A percentile compares a stretch with the other conserved stretches of the same genome.
Evolutionary conservation across 2,329 filamentous ascomycete genomes (phyloP).

Genomic region (Aureobasidium sp.): DNA sequence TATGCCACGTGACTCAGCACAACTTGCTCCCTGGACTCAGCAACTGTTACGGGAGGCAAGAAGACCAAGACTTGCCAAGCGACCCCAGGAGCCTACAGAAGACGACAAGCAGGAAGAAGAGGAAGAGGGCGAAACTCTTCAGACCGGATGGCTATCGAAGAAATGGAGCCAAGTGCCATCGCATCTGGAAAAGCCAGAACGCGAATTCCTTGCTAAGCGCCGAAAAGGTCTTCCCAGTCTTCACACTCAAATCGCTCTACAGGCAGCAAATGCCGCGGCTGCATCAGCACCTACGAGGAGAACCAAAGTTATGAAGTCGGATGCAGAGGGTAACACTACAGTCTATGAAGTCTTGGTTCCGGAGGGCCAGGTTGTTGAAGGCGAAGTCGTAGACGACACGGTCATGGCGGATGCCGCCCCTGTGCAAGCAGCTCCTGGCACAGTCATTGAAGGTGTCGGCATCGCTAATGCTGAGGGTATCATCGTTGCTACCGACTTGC

Average conservation of each 20-base stretch:
- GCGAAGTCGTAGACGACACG: conserved; percentile 63
- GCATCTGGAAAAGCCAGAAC: conserved; percentile 51
- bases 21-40: conserved; percentile 72
- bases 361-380: conserved; percentile 72
- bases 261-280: conserved; percentile 17
- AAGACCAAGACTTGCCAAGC: conserved; percentile 69
- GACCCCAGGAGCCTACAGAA: conserved; percentile 56
- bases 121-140: conserved; percentile 22
- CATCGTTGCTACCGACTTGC: conserved; percentile 44
- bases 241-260: conserved; percentile 33
- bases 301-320: conserved; percentile 70
- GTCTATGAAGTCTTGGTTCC: conserved; percentile 77
- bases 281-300: conserved; percentile 54
- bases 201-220: conserved; percentile 56
- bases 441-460: conserved; percentile 52
- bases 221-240: conserved; percentile 52
- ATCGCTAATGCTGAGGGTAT: conserved; percentile 56
- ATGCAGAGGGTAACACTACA: conserved; percentile 72
- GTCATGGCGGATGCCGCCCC: conserved; percentile 38
- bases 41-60: conserved; percentile 75
- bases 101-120: conserved; percentile 48
- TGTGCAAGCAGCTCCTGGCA: conserved; percentile 49
- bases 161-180: conserved; percentile 54
- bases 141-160: conserved; percentile 46
- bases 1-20: conserved; percentile 79